phyloP scores from a whole-genome alignment of 1,139 yeast species.

The Candida sp. region DNA sequence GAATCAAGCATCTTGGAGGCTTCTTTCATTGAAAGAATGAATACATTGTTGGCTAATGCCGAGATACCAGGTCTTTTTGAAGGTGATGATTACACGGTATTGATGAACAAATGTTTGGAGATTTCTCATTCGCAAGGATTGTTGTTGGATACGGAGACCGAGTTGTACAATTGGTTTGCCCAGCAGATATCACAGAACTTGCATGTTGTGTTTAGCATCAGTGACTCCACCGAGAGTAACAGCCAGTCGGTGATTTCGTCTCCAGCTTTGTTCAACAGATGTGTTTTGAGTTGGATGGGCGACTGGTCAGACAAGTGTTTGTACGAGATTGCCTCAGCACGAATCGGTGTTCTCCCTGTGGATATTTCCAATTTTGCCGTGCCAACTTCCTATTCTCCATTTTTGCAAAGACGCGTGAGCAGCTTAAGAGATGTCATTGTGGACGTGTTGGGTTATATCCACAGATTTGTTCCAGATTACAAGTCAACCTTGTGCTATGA shows the following conservation, averaged over 20 bases:
- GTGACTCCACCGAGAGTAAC: slow-evolving; percentile 50
- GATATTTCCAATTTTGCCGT: slow-evolving; percentile 46
- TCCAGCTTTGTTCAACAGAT: slow-evolving; percentile 91
- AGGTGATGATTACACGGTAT: slow-evolving; percentile 64
- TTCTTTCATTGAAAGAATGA: slow-evolving; percentile 89
- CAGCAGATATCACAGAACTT: slow-evolving; percentile 69
- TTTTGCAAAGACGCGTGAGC: slow-evolving; percentile 11
- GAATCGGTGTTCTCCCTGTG: slow-evolving; percentile 53
- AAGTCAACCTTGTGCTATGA: slow-evolving; percentile 12
- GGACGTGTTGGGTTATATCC: slow-evolving; percentile 52
- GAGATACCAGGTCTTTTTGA: slow-evolving; percentile 92
- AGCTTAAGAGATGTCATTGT: slow-evolving; percentile 51
- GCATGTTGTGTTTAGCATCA: slow-evolving; percentile 83
- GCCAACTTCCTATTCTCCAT: slow-evolving; percentile 26
- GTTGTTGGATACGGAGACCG: slow-evolving; percentile 71
- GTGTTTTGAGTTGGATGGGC: slow-evolving; percentile 92
- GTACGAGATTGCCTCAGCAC: slow-evolving; percentile 50
- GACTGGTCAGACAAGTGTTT: slow-evolving; percentile 68
- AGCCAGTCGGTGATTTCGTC: slow-evolving; percentile 62
- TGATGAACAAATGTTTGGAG: slow-evolving; percentile 63
- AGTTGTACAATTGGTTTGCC: slow-evolving; percentile 77
- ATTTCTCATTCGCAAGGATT: slow-evolving; percentile 66
- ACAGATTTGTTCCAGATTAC: slow-evolving; percentile 26
- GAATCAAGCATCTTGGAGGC: slow-evolving; percentile 81
- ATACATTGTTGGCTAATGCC: slow-evolving; percentile 88